Evolutionary conservation across 2,329 filamentous ascomycete species (phyloP), one percentile per base, ranked within the genome.

Genomic region (Aureobasidium sp.): DNA sequence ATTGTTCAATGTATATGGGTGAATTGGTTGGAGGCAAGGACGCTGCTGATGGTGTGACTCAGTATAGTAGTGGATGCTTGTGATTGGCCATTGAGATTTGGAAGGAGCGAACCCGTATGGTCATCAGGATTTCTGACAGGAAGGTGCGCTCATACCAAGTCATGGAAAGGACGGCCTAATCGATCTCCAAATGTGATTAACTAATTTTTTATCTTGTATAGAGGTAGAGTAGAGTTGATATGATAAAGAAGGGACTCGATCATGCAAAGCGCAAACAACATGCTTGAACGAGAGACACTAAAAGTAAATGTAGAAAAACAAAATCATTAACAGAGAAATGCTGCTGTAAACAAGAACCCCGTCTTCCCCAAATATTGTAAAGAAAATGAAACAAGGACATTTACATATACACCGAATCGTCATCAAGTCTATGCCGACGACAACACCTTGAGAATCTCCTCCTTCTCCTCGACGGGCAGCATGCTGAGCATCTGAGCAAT

Each of bases 391-490:
- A 42, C 37, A 55, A 55, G 51, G 34, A 29, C 41, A 39, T 59
- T 34, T 59, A 59, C 55, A 59, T 59, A 37, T 59, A 48, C 55
- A 59, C 27, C n/a, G 17, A 58, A 48, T 27, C 15, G 20, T 20
- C 29, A 11, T 12, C 25, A n/a, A 6, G n/a, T 48, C 47, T 70
- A 80, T 52, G 76, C 76, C 70, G 73, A 76, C 39, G 68, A 68
- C 66, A 81, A 64, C 70, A 74, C 82, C 74, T 81, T 84, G 62
- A 96, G 80, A 59, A 95, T 83, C 75, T 89, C 85, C 76, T 97
- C 91, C 74, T 91, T 89, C 82, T 99, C 92, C 67, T 85, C 86
- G 56, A 92, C 88, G 20, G 92, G 91, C 79, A 99, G 84, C 74
- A 93, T 91, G 70, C 88, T 86, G 68, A 97, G 78, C 66, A 96